phyloP scores from a whole-genome alignment of 1,139 yeast genomes.

The Scheffersomyces stambukii region DNA sequence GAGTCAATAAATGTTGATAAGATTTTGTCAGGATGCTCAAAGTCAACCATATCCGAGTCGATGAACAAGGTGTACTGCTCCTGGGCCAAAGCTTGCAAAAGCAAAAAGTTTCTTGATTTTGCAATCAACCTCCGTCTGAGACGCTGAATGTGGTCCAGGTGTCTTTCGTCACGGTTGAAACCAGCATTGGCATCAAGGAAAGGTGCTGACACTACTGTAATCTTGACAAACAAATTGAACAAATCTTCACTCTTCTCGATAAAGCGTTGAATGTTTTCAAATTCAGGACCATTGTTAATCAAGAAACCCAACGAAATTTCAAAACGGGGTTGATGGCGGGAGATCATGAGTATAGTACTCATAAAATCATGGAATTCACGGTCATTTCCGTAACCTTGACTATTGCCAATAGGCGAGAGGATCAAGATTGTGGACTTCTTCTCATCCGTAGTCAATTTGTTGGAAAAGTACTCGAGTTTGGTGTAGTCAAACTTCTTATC shows the following conservation, averaged over 20 bases:
- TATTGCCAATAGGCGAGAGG: slow-evolving; percentile 21
- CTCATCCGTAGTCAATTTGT: not conserved
- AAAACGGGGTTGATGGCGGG: slow-evolving; percentile 11
- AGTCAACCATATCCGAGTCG: slow-evolving; percentile 37
- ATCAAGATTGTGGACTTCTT: slow-evolving; percentile 17
- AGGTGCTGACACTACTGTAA: slow-evolving; percentile 30
- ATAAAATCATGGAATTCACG: slow-evolving; percentile 22
- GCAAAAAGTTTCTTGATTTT: slow-evolving; percentile 30
- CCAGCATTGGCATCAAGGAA: slow-evolving; percentile 22
- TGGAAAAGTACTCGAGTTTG: not conserved
- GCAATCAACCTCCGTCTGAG: slow-evolving; percentile 32
- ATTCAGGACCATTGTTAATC: slow-evolving; percentile 24
- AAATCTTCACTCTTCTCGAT: slow-evolving; percentile 13
- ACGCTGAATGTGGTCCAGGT: slow-evolving; percentile 27
- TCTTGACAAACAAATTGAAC: slow-evolving; percentile 12
- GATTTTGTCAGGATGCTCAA: slow-evolving; percentile 23
- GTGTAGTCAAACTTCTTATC: not conserved
- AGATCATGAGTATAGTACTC: slow-evolving; percentile 15
- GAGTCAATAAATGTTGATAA: slow-evolving; percentile 22
- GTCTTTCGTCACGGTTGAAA: slow-evolving; percentile 23
- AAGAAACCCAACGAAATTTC: slow-evolving; percentile 26
- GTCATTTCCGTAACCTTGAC: slow-evolving; percentile 25
- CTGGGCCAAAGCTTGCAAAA: slow-evolving; percentile 20
- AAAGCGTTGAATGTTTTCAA: slow-evolving; percentile 13
- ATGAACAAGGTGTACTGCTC: slow-evolving; percentile 41